phyloP scores from a whole-genome alignment of 1,284 basidiomycete species.

The Flammula alnicola region DNA sequence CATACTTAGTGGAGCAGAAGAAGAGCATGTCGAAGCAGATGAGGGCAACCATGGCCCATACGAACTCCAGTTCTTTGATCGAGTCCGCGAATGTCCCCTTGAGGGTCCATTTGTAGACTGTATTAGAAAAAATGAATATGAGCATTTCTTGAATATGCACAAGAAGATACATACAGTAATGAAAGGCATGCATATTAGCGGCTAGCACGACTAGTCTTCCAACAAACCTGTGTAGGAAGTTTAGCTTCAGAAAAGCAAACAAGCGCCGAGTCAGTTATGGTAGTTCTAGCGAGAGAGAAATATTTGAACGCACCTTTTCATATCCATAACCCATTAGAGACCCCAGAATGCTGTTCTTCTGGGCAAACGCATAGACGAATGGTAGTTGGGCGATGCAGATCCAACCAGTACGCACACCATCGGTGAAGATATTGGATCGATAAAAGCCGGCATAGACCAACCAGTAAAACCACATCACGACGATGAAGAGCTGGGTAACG shows the following conservation, averaged over 20 bases:
- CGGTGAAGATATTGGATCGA: conserved; percentile 56
- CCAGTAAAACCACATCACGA: conserved; percentile 51
- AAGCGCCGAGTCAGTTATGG: not conserved
- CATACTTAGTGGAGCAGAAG: conserved; percentile 53
- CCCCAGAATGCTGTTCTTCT: conserved; percentile 76
- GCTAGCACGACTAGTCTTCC: conserved; percentile 69
- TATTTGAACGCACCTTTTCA: conserved; percentile 56
- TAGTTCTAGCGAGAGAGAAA: not conserved
- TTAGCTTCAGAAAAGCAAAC: conserved; percentile 51
- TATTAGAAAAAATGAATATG: not conserved
- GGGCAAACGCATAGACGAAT: conserved; percentile 67
- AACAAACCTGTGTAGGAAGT: conserved; percentile 78
- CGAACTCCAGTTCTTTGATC: conserved; percentile 37
- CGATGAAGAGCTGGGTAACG: conserved; percentile 51
- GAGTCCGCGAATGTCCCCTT: conserved; percentile 42
- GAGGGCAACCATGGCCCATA: conserved; percentile 59
- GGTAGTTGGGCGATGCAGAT: conserved; percentile 74
- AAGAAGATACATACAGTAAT: conserved; percentile 51
- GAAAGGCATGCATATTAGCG: conserved; percentile 68
- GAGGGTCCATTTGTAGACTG: conserved; percentile 66
- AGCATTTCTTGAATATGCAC: too few species aligned
- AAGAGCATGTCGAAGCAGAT: conserved; percentile 55
- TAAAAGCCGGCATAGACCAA: conserved; percentile 57
- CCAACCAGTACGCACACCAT: conserved; percentile 60
- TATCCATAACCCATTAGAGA: conserved; percentile 71